A percentile compares a stretch with the other conserved stretches of the same genome.
These are phyloP conservation scores for Sporothrix brunneoviolacea DNA, from an alignment of 2,329 filamentous ascomycete species.

Conservation along the genomic window DNA sequence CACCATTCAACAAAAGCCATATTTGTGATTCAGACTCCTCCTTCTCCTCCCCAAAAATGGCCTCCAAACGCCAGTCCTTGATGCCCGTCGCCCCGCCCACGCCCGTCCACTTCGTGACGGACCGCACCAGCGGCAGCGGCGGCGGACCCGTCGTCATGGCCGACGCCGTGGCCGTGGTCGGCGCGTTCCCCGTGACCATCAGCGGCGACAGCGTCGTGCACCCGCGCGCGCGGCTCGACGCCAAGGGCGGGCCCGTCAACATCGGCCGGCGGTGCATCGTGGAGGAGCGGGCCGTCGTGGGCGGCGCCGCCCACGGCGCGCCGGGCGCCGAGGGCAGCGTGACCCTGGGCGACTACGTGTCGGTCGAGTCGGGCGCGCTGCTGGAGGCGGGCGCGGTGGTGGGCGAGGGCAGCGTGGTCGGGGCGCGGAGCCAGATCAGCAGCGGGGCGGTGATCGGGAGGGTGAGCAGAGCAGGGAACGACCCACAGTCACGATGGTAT, in stretches of 20 bases:
- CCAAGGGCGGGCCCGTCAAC: constrained; percentile 69
- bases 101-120: constrained; percentile 47
- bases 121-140: neutral
- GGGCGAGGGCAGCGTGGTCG: constrained; percentile 53
- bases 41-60: constrained; percentile 24
- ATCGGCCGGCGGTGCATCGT: constrained; percentile 78
- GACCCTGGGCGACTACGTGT: constrained; percentile 53
- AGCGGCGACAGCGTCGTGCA: constrained; percentile 77
- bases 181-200: constrained; percentile 71
- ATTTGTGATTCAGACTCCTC: no score
- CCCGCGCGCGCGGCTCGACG: constrained; percentile 72
- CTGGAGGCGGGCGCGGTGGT: constrained; percentile 57
- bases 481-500: no score
- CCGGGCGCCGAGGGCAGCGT: constrained; percentile 39
- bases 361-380: constrained; percentile 51
- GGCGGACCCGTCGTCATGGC: constrained; percentile 48
- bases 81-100: constrained; percentile 46
- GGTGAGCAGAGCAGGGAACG: constrained; percentile 44
- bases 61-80: constrained; percentile 52
- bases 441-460: constrained; percentile 56
- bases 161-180: constrained; percentile 57
- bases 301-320: constrained; percentile 27
- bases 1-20: no score
- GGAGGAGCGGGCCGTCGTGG: constrained; percentile 59
- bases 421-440: constrained; percentile 54